Evolutionary conservation across 805 yeast species (phyloP), one percentile per base, ranked within the genome.

Genomic region (Candida sakaeoensis): DNA sequence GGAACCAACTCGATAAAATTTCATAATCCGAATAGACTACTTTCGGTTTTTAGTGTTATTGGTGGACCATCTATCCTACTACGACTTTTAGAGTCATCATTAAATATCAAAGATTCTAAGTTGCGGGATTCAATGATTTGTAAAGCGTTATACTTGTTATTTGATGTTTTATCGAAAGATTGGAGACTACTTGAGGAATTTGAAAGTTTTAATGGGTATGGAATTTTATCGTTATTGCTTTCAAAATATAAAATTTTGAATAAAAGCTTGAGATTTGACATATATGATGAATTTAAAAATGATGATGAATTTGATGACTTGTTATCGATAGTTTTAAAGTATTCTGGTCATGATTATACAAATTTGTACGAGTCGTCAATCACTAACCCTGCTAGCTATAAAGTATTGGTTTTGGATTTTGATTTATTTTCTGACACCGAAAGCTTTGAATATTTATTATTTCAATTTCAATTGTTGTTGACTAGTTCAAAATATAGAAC

Each of bases 341-440:
- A 68, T 52, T 68, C 75, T 32, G 95, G 93, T 0, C 80, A 77
- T 55, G 68, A 79, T 46, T 65, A 63, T 25, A 42, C 51, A 1
- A 61, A 74, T 25, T 78, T 84, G 0, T 58, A 63, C 24, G 77
- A 78, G 6, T 80, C 91, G 0, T 54, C 81, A 2, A 64, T 87
- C 1, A 60, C 65, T 6, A 80, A 84, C 47, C 68, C 74, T 0
- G 43, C 60, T 2, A 83, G 82, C 0, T 88, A 82, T 52, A 69
- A 76, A 25, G 58, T 68, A 30, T 44, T 68, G 14, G 42, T 65
- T 1, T 54, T 87, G 32, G 67, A 85, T 27, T 67, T 80, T 14
- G 89, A 86, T 45, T 70, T 83, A 45, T 83, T 79, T 40, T 62
- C 77, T 15, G 82, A 86, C 77, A 66, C 67, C 40, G 79, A 75